Base-by-base conservation (phyloP, 1,284 basidiomycete species). In the Rugosomyces carneus region DNA sequence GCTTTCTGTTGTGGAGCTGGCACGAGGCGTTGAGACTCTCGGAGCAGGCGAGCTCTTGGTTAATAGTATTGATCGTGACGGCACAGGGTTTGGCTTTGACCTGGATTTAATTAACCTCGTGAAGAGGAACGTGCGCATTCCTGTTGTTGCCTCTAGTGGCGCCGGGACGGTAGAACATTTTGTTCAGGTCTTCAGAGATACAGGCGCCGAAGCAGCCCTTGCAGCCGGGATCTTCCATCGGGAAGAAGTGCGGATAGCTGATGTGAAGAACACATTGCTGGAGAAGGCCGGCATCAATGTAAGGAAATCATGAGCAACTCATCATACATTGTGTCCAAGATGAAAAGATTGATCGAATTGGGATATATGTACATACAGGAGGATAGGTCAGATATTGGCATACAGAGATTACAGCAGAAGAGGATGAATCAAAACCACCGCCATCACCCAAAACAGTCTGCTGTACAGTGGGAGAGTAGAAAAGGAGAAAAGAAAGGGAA, bases 151-250 rank as follows among this genome's bases (percentile, higher is more conserved):
- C 9, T 92, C 87, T 61, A 95, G 91, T 51, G 95, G 94, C 1
- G 96, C 96, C 19, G 96, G 96, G 4, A 72, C 68, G 27, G 67
- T 76, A 8, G 74, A 78, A 43, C 91, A 99, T 67, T 99, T 99
- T 64, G 76, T 83, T 24, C 78, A 93, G 45, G 87, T 96, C 15
- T 98, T 97, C 64, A 62, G 71, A 47, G 68, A 77, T 57, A 93
- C 91, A 3, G 73, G 70, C 2, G 92, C 85, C 0, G 96, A 99
- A 67, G 93, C 96, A 26, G 96, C 90, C 0, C 69, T 99, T 45
- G 96, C 96, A 3, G 96, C 96, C 13, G 96, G 96, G 3, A 97
- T 99, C 57, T 99, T 99, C 70, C 96, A 99, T 67, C 74, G 96
- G 26, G 79, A 78, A 48, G 89, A 98, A 64, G 92, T 98, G 4